Conservation (phyloP, 1,139 yeast species). For the Yamadazyma kanchanaburiensis region DNA sequence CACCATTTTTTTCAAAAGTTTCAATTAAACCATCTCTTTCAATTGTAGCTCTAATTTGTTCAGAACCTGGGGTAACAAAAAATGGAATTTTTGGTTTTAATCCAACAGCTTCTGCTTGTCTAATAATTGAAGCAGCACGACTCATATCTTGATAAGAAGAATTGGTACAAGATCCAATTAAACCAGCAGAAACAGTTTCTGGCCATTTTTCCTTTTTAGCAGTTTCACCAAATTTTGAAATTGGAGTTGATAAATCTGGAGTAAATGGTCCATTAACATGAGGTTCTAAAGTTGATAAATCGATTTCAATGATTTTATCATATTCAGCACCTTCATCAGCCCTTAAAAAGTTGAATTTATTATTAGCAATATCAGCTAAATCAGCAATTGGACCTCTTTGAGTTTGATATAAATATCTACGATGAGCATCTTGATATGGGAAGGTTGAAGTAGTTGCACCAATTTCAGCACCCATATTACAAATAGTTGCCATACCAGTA, state of each 20-base stretch:
- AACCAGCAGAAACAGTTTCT: conserved; percentile 73
- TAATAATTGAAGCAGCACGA: conserved; percentile 82
- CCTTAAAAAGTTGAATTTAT: conserved; percentile 56
- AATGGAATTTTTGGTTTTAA: conserved; percentile 89
- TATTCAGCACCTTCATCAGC: conserved; percentile 85
- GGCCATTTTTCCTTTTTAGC: conserved; percentile 81
- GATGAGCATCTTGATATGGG: conserved; percentile 91
- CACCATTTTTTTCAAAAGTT: conserved; percentile 81
- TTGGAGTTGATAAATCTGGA: conserved; percentile 88
- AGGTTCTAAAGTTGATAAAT: conserved; percentile 75
- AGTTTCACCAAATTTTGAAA: conserved; percentile 64
- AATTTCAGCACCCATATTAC: conserved; percentile 99
- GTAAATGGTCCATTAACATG: conserved; percentile 94
- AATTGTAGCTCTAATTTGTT: conserved; percentile 94
- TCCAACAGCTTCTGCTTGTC: conserved; percentile 81
- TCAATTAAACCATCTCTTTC: conserved; percentile 89
- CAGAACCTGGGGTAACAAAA: conserved; percentile 98
- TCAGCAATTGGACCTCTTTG: conserved; percentile 78
- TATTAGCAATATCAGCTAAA: conserved; percentile 67
- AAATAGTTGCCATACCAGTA: conserved; percentile 99
- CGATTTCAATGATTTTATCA: conserved; percentile 79
- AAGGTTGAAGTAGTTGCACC: conserved; percentile 97
- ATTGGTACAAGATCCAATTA: conserved; percentile 97
- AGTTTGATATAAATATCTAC: conserved; percentile 76
- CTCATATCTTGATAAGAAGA: conserved; percentile 98